A percentile compares a stretch with the other conserved stretches of the same genome.
These are phyloP conservation scores for Pseudisothecium myosuroides DNA, from an alignment of 225 moss, liverwort and hornwort genomes.

Conservation along the genomic window DNA sequence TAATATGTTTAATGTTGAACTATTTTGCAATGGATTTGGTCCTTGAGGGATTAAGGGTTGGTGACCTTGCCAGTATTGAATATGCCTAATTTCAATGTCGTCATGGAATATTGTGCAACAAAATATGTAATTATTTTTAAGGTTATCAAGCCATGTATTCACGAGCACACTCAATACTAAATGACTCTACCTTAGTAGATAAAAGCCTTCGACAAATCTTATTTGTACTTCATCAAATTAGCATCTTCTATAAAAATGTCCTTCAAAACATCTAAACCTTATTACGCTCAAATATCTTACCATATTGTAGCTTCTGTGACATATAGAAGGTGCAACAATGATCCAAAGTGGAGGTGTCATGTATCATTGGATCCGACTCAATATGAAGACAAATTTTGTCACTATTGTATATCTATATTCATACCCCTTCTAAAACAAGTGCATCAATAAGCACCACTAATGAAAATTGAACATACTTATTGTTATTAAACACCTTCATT, in stretches of 20 bases:
- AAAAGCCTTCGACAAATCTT: no score
- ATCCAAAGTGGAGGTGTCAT: neutral
- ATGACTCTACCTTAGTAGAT: no score
- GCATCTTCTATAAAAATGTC: neutral
- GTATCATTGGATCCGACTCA: neutral
- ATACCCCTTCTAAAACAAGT: neutral
- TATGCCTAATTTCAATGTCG: no score
- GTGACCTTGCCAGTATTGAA: no score
- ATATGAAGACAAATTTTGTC: neutral
- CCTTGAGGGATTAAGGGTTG: fast-evolving
- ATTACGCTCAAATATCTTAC: fast-evolving
- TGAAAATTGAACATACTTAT: neutral
- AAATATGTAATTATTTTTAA: no score
- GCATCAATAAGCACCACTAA: no score
- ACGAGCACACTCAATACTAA: no score
- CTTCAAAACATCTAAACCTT: neutral
- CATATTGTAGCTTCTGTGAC: neutral
- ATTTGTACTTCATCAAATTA: no score
- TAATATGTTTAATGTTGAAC: no score
- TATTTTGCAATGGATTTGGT: neutral
- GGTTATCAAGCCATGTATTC: no score
- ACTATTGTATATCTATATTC: neutral
- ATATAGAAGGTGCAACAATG: neutral
- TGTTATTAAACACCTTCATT: neutral
- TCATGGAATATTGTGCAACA: no score